Evolutionary conservation across 495 filamentous ascomycete species (phyloP), one percentile per base, ranked within the genome.

Genomic region (Penicillium lividum): DNA sequence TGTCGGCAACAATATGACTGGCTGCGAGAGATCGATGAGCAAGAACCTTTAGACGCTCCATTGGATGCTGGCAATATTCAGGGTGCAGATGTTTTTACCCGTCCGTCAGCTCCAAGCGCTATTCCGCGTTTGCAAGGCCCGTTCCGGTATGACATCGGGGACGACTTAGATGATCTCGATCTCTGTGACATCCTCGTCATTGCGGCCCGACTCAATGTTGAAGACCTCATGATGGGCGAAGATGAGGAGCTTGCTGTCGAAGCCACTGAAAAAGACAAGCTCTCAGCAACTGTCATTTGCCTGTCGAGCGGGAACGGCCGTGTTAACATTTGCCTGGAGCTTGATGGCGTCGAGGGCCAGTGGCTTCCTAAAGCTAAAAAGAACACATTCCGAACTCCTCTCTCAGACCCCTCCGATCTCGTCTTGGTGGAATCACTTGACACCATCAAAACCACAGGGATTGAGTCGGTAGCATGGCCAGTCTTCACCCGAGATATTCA

Each of bases 51-150:
- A 29, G 57, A 64, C 31, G 56, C 60, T 8, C 51, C 64, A 5
- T 56, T 62, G 1, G 68, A 69, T 2, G 58, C 66, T 4, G 68
- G 59, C 22, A 66, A 62, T 8, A 67, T 72, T 4, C 66, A 80
- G 8, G 84, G 88, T 49, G 82, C 81, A 3, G 87, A 92, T 68
- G 80, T 94, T 1, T 92, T 87, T 63, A 80, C 69, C 36, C 85
- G 92, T 36, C 92, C 92, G 7, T 66, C 73, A 0, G 81, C 77
- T n/a, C 89, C 89, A 1, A 86, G 91, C 18, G 75, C 82, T 5
- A 81, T 93, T 31, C 92, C 92, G 5, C 86, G 82, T 60, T 73
- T 97, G 40, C 92, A 97, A 72, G 92, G 92, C 3, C 92, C 92
- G 3, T 95, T 96, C 69, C 79, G 88, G 9, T 75, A 93, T 13